Evolutionary conservation across 2,329 filamentous ascomycete genomes (phyloP).

Genomic region (Zymoseptoria passerinii): DNA sequence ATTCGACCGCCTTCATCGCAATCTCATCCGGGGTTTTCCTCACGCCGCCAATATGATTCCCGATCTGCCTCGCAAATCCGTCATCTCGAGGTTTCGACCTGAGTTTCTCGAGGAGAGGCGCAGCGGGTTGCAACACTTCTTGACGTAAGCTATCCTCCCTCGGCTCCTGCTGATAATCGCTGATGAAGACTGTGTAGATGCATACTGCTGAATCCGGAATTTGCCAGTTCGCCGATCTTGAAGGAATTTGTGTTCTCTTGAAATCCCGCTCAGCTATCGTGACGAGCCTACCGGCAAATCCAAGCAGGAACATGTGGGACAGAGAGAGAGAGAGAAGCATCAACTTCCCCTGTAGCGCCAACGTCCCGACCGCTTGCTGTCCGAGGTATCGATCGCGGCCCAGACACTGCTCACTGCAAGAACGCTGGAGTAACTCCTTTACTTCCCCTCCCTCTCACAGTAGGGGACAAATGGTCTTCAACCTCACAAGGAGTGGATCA

Average conservation of each 20-base stretch:
- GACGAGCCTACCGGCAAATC: too few relatives aligned
- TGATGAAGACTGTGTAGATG: slow-evolving; percentile 50
- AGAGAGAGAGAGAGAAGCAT: too few relatives aligned
- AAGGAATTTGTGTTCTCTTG: slow-evolving; percentile 76
- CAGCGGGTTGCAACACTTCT: slow-evolving; percentile 78
- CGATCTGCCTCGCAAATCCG: slow-evolving; percentile 80
- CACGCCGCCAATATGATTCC: slow-evolving; percentile 78
- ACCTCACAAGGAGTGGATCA: too few relatives aligned
- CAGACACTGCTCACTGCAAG: too few relatives aligned
- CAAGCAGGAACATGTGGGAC: too few relatives aligned
- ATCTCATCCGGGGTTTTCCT: slow-evolving; percentile 72
- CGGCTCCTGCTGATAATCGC: slow-evolving; percentile 1
- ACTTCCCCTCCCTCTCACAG: too few relatives aligned
- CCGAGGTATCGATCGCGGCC: too few relatives aligned
- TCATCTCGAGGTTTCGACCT: slow-evolving; percentile 71
- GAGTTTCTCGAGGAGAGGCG: slow-evolving; percentile 79
- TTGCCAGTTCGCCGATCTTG: slow-evolving; percentile 79
- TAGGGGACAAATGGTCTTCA: too few relatives aligned
- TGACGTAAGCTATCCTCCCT: slow-evolving; percentile 60
- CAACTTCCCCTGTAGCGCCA: too few relatives aligned
- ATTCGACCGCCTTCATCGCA: slow-evolving; percentile 72
- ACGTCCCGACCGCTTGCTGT: too few relatives aligned
- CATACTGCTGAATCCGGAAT: slow-evolving; percentile 85
- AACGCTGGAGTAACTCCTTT: too few relatives aligned
- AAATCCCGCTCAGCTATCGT: background rate